Evolutionary conservation across 805 yeast species (phyloP).

Genomic region (Zygoascus flipseniorum): DNA sequence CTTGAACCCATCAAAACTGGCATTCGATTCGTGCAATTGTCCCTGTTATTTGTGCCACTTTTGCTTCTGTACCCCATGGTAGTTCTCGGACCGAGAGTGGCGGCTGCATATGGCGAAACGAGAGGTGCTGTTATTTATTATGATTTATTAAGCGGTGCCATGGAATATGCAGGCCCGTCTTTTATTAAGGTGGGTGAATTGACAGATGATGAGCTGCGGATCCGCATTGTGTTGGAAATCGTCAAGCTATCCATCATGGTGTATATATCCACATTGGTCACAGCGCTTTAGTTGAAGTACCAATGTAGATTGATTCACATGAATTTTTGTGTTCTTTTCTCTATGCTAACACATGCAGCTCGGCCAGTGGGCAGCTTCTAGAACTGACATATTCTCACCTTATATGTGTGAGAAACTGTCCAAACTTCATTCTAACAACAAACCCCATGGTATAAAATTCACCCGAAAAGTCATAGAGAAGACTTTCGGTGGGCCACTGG

Average conservation of each 20-base stretch:
- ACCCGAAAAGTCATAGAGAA: slow-evolving; percentile 52
- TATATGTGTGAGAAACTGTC: slow-evolving; percentile 72
- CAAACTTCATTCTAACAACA: slow-evolving; percentile 73
- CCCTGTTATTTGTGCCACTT: slow-evolving; percentile 62
- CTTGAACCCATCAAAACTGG: slow-evolving; percentile 64
- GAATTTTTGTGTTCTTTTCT: slow-evolving; percentile 27
- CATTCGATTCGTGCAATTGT: slow-evolving; percentile 60
- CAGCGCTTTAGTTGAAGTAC: neutral
- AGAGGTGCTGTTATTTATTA: slow-evolving; percentile 68
- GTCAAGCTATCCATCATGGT: neutral
- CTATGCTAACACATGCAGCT: slow-evolving; percentile 29
- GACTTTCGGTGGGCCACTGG: slow-evolving; percentile 54
- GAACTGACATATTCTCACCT: slow-evolving; percentile 84
- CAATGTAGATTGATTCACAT: neutral
- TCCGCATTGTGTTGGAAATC: neutral
- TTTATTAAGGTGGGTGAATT: slow-evolving; percentile 34
- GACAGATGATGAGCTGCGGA: neutral
- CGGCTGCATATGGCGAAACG: slow-evolving; percentile 35
- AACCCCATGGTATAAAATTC: slow-evolving; percentile 53
- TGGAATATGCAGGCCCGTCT: slow-evolving; percentile 88
- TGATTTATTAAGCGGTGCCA: slow-evolving; percentile 47
- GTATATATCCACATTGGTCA: neutral
- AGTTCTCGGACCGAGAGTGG: slow-evolving; percentile 37
- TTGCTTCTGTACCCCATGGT: slow-evolving; percentile 54
- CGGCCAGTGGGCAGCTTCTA: slow-evolving; percentile 98